Base-by-base conservation (phyloP, 2,329 filamentous ascomycete species). In the Venturiaceae sp. region DNA sequence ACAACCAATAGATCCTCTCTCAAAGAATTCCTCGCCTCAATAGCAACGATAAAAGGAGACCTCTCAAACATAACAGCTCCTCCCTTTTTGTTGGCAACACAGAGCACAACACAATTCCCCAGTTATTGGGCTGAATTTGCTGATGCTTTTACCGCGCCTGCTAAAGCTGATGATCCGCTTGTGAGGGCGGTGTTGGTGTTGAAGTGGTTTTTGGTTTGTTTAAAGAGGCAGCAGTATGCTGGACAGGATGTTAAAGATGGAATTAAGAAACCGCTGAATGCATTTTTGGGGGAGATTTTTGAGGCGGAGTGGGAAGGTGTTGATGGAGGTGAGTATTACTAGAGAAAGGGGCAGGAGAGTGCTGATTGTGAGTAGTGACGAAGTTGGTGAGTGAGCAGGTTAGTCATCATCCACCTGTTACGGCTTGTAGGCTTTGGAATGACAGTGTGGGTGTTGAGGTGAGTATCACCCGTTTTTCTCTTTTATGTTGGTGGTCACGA, bases 261-360 rank as follows among this genome's bases (percentile, higher is more conserved):
- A 3, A 71, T 76, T 1, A 80, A 78, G 67, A 81, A 80, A 62
- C 77, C 78, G 0, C 64, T 80, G 53, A 80, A 80, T 61, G 75
- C 77, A 1, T 79, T 79, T 56, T 66, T 79, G 1, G 76, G 77
- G 0, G 76, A 79, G 58, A 57, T 79, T 0, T 79, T 79, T 62
- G 58, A 78, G 3, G 75, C 72, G 19, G 65, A 66, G 13, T 67
- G 68, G 67, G 9, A n/a, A 60, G 60, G 37, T 30, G 36, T 14
- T 14, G 34, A 39, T 37, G 54, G 39, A 7, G 36, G 16, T 13
- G 13, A 68, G n/a, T n/a, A 14, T 62, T 57, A 16, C 71, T 65
- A 64, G 60, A 66, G 7, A 63, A 64, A 32, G 63, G 64, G n/a
- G 68, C 70, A 39, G 64, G 68, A 23, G 72, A 73, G 19, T n/a